Percentiles rank a stretch among this genome's conserved stretches.
phyloP scores from a whole-genome alignment of 2,329 filamentous ascomycete genomes.

The Dactylellina parvicollis region DNA sequence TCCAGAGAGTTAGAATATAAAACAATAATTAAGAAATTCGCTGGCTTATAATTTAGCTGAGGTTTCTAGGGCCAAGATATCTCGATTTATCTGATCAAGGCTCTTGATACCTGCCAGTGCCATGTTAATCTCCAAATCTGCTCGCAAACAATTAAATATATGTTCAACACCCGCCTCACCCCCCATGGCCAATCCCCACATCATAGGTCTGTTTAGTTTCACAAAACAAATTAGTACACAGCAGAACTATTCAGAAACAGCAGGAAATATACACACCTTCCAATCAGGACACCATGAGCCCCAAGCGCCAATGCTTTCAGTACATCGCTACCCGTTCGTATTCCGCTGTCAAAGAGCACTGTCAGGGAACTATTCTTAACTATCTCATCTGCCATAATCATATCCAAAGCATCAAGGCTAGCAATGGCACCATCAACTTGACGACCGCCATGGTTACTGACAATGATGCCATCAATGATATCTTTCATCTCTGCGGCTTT shows the following conservation, averaged over 20 bases:
- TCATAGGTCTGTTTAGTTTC: constrained; percentile 36
- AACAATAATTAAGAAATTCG: neutral
- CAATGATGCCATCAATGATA: constrained; percentile 60
- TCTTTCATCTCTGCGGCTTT: constrained; percentile 44
- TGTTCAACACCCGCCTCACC: constrained; percentile 50
- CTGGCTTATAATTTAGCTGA: constrained; percentile 23
- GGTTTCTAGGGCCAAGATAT: constrained; percentile 30
- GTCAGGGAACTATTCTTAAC: constrained; percentile 59
- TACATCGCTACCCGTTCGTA: constrained; percentile 62
- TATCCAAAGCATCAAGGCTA: constrained; percentile 61
- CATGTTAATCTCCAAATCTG: constrained; percentile 48
- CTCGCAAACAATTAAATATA: constrained; percentile 47
- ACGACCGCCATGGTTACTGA: constrained; percentile 63
- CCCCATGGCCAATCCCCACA: constrained; percentile 52
- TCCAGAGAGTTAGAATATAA: neutral
- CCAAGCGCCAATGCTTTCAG: constrained; percentile 63
- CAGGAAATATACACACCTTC: constrained; percentile 55
- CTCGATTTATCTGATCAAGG: constrained; percentile 12
- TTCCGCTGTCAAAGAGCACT: constrained; percentile 62
- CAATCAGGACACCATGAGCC: constrained; percentile 64
- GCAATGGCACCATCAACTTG: constrained; percentile 61
- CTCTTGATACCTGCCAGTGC: constrained; percentile 43
- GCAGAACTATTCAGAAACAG: neutral
- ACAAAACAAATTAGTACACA: neutral
- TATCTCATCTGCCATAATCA: constrained; percentile 61